A percentile compares a stretch with the other conserved stretches of the same genome.
These are phyloP conservation scores for Aspergillus thermomutatus DNA, from an alignment of 2,329 filamentous ascomycete species.

Conservation along the genomic window DNA sequence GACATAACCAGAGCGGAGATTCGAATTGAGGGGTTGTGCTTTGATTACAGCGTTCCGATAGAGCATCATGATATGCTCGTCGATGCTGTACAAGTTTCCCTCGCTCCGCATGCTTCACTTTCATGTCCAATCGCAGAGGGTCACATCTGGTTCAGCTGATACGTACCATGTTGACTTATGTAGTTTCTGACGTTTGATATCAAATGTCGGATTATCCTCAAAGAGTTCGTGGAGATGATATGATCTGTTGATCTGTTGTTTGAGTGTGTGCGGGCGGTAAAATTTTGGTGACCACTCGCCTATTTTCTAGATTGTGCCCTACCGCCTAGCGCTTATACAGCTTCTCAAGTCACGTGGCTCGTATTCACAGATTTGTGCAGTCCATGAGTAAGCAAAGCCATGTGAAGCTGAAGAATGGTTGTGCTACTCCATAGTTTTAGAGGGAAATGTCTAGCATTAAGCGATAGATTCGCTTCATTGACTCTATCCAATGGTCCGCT, in stretches of 20 bases:
- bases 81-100: background rate
- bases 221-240: constrained; percentile 39
- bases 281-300: constrained; percentile 19
- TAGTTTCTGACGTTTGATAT: constrained; percentile 22
- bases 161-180: constrained; percentile 45
- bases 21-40: too few species aligned
- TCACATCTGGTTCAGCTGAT: background rate
- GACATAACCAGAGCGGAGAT: background rate
- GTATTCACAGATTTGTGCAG: background rate
- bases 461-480: constrained; percentile 3
- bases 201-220: constrained; percentile 53
- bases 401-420: too few species aligned
- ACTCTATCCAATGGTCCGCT: constrained; percentile 9
- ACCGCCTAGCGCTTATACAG: constrained; percentile 14
- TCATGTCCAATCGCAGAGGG: background rate
- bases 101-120: background rate
- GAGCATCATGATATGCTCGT: background rate
- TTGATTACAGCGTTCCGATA: too few species aligned
- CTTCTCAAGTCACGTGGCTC: background rate
- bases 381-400: background rate
- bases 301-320: constrained; percentile 28
- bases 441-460: background rate
- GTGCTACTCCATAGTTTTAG: too few species aligned
- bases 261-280: constrained; percentile 14
- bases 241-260: constrained; percentile 20